Evolutionary conservation across 1,284 basidiomycete genomes (phyloP).

Genomic region (Psilocybe mexicana): DNA sequence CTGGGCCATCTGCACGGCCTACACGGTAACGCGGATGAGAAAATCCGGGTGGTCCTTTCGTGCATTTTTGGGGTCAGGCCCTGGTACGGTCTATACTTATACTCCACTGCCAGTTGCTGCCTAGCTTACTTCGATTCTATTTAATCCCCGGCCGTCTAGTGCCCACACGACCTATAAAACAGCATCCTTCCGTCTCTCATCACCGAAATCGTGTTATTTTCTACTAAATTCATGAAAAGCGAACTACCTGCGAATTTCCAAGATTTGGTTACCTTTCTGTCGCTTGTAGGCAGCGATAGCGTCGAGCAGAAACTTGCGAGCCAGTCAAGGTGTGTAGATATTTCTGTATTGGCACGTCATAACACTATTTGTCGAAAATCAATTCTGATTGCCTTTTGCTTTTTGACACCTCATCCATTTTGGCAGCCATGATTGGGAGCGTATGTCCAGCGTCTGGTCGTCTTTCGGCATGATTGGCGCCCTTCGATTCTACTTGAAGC

Average conservation of each 20-base stretch:
- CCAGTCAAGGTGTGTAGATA: not conserved
- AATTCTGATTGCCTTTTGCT: not conserved
- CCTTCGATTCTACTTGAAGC: not conserved
- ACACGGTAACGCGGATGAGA: too few species aligned
- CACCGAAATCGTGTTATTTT: not conserved
- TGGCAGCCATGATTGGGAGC: not conserved
- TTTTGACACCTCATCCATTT: not conserved
- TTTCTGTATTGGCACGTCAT: not conserved
- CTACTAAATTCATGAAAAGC: not conserved
- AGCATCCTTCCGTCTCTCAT: too few species aligned
- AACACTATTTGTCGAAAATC: not conserved
- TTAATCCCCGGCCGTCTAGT: too few species aligned
- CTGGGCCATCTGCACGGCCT: too few species aligned
- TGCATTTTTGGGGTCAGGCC: too few species aligned
- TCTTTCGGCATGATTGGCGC: not conserved
- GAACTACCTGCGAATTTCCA: not conserved
- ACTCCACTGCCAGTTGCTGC: too few species aligned
- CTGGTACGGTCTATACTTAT: too few species aligned
- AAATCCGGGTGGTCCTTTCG: too few species aligned
- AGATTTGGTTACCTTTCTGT: not conserved
- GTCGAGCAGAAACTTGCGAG: slow-evolving; percentile 9
- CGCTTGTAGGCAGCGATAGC: slow-evolving; percentile 6
- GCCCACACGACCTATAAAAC: too few species aligned
- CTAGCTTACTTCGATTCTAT: too few species aligned
- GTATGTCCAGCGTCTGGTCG: slow-evolving; percentile 1